phyloP scores from a whole-genome alignment of 78 protist species.

The Diacronema lutheri region DNA sequence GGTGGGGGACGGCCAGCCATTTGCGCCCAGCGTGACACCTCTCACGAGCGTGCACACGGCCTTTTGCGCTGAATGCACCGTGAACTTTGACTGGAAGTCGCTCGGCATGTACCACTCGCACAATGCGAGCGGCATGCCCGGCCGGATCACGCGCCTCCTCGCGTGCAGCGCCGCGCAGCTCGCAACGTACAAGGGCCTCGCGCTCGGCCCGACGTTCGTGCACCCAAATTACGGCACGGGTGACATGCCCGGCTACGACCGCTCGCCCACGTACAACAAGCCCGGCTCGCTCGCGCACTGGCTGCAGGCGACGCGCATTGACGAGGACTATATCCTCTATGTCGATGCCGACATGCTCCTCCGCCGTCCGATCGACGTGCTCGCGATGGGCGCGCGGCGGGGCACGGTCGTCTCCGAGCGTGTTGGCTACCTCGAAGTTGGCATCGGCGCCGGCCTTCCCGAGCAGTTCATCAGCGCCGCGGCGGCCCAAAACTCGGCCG shows the following conservation, averaged over 20 bases:
- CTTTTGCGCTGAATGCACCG: conserved; percentile 10
- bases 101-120: not conserved
- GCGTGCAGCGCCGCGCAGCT: conserved; percentile 1
- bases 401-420: not conserved
- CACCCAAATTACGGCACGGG: not conserved
- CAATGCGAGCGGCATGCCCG: not conserved
- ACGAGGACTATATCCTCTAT: not conserved
- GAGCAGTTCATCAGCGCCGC: not conserved
- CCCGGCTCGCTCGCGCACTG: conserved; percentile 7
- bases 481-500: not conserved
- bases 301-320: not conserved
- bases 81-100: not conserved
- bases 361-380: not conserved
- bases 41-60: no score
- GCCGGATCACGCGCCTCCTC: not conserved
- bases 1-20: no score
- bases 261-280: conserved; percentile 7
- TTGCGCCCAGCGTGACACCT: no score
- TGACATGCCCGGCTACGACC: not conserved
- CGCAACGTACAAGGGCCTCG: not conserved
- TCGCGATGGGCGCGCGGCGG: not conserved
- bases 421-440: not conserved
- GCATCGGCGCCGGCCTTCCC: not conserved
- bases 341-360: conserved; percentile 13
- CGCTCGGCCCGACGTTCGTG: not conserved